These are phyloP conservation scores for Termitomyces sp. DNA, from an alignment of 1,284 basidiomycete species.

Conservation along the genomic window DNA sequence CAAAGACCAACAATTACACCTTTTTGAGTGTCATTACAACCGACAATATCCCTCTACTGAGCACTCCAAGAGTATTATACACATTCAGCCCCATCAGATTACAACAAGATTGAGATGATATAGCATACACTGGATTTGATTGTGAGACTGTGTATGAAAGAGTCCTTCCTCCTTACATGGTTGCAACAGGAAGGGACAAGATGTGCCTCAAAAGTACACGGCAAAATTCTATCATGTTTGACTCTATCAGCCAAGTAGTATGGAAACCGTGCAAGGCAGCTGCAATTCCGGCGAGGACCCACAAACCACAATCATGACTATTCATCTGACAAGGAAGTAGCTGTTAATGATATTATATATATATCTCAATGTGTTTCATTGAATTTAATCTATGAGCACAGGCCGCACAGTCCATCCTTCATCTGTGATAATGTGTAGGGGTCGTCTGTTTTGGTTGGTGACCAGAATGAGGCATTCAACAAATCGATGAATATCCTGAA, in stretches of 20 bases:
- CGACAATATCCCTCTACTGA: too few species aligned
- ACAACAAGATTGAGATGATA: too few species aligned
- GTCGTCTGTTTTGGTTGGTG: constrained; percentile 4
- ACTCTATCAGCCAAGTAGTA: constrained; percentile 1
- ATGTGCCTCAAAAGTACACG: background rate
- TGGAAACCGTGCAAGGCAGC: constrained; percentile 10
- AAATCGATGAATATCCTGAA: constrained; percentile 14
- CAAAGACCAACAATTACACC: too few species aligned
- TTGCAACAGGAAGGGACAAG: background rate
- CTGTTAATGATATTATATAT: background rate
- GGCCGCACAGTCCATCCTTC: constrained; percentile 10
- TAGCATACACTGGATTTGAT: too few species aligned
- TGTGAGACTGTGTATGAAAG: too few species aligned
- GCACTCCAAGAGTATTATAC: too few species aligned
- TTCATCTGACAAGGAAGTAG: constrained; percentile 9
- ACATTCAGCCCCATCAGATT: too few species aligned
- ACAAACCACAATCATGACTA: constrained; percentile 13
- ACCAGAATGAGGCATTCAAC: constrained; percentile 6
- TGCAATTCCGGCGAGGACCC: constrained; percentile 13
- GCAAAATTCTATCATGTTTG: background rate
- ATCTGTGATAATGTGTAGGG: constrained; percentile 5
- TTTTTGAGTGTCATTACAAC: too few species aligned
- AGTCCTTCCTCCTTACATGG: too few species aligned
- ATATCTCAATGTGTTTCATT: background rate
- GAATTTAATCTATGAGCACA: background rate